A percentile compares a stretch with the other conserved stretches of the same genome.
phyloP scores from a whole-genome alignment of 1,139 yeast species.

The Hyphopichia khmerensis region DNA sequence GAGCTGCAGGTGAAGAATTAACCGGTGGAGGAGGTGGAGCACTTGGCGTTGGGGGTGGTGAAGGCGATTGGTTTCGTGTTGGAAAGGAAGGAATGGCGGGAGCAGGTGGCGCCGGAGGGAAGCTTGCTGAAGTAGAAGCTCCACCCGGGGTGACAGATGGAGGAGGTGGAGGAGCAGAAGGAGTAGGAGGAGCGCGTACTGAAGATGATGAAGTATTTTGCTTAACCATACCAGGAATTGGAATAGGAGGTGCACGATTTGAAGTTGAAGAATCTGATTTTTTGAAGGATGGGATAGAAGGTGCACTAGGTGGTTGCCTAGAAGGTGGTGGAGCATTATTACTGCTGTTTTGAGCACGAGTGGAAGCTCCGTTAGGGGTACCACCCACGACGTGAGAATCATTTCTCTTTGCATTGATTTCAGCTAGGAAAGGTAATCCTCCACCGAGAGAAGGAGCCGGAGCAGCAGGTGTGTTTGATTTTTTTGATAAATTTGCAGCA shows the following conservation, averaged over 20 bases:
- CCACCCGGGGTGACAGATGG: no score
- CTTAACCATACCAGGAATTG: constrained; percentile 9
- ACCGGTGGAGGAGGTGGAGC: constrained; percentile 7
- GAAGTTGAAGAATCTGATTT: constrained; percentile 15
- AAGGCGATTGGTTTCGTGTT: constrained; percentile 6
- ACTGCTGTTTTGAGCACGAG: constrained; percentile 10
- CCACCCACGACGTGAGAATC: constrained; percentile 39
- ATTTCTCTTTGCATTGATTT: constrained; percentile 40
- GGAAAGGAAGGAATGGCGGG: constrained; percentile 13
- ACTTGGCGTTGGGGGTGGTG: constrained; percentile 2
- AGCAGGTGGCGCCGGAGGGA: no score
- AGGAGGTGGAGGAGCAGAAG: constrained; percentile 13
- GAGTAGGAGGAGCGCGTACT: constrained; percentile 7
- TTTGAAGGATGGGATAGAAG: constrained; percentile 9
- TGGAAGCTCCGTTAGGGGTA: constrained; percentile 13
- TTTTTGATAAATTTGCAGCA: constrained; percentile 7
- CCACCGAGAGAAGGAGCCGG: constrained; percentile 20
- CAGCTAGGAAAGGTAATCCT: constrained; percentile 41
- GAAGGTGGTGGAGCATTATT: constrained; percentile 4
- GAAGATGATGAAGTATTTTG: constrained; percentile 12
- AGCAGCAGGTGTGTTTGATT: constrained; percentile 7
- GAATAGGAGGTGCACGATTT: constrained; percentile 12
- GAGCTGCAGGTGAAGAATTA: constrained; percentile 8
- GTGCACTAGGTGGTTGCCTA: constrained; percentile 14
- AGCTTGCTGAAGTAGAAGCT: no score